Percentiles rank a stretch among this genome's conserved stretches.
Evolutionary conservation across 208 protist species (phyloP).

Genomic region (Ichthyophonus hoferi): DNA sequence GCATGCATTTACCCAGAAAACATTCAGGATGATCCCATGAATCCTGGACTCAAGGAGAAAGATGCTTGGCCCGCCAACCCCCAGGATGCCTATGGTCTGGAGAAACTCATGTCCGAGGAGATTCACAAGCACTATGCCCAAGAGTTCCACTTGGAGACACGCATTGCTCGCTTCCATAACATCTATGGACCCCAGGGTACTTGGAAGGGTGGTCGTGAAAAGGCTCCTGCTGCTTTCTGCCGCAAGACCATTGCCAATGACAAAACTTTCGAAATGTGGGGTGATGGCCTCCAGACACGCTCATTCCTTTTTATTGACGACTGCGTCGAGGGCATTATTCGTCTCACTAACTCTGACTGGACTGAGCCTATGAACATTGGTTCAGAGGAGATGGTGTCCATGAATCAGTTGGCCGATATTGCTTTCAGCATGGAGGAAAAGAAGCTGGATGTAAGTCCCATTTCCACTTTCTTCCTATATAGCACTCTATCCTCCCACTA

Average conservation of each 20-base stretch:
- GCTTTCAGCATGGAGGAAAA: slow-evolving; percentile 63
- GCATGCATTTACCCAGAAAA: slow-evolving; percentile 76
- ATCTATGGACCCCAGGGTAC: slow-evolving; percentile 74
- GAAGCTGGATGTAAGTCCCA: no score
- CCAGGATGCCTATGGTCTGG: slow-evolving; percentile 63
- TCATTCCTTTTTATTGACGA: slow-evolving; percentile 76
- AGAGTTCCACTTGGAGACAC: slow-evolving; percentile 60
- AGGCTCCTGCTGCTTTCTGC: slow-evolving; percentile 75
- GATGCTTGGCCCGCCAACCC: slow-evolving; percentile 74
- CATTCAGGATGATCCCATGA: slow-evolving; percentile 58
- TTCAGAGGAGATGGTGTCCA: slow-evolving; percentile 70
- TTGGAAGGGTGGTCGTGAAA: slow-evolving; percentile 75
- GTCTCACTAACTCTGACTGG: slow-evolving; percentile 63
- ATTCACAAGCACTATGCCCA: slow-evolving; percentile 64
- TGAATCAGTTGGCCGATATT: slow-evolving; percentile 70
- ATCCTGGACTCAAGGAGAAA: slow-evolving; percentile 61
- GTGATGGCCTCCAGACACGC: slow-evolving; percentile 72
- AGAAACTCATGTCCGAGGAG: slow-evolving; percentile 73
- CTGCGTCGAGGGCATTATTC: slow-evolving; percentile 64
- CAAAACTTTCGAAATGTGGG: slow-evolving; percentile 70
- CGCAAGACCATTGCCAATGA: slow-evolving; percentile 63
- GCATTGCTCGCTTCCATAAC: slow-evolving; percentile 78
- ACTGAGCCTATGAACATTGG: slow-evolving; percentile 71
- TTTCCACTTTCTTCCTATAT: no score
- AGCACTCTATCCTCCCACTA: no score